phyloP scores from a whole-genome alignment of 768 basidiomycete genomes.

The Clavaria fumosa region DNA sequence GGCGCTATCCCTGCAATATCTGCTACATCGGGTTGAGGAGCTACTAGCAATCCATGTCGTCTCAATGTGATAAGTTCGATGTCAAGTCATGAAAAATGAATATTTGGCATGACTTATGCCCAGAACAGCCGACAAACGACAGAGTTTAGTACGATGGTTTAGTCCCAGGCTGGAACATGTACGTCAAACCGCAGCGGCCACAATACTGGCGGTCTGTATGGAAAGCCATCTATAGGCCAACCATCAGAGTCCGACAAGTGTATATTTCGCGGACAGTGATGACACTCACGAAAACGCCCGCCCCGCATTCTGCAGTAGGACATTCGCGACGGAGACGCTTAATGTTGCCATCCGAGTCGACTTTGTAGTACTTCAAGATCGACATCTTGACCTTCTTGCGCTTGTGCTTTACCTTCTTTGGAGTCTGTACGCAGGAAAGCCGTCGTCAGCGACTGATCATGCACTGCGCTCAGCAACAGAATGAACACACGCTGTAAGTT shows the following conservation, averaged over 20 bases:
- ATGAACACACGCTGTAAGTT: slow-evolving; percentile 78
- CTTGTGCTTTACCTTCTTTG: slow-evolving; percentile 99
- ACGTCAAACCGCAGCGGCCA: slow-evolving; percentile 85
- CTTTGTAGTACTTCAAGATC: slow-evolving; percentile 99
- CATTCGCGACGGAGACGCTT: slow-evolving; percentile 98
- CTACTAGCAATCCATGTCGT: too few relatives aligned
- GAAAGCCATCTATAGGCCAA: slow-evolving; percentile 74
- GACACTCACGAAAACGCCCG: slow-evolving; percentile 63
- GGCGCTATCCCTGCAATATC: too few relatives aligned
- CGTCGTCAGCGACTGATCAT: slow-evolving; percentile 1
- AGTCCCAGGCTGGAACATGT: slow-evolving; percentile 68
- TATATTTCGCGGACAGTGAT: too few relatives aligned
- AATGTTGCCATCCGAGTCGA: slow-evolving; percentile 98
- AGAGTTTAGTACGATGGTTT: too few relatives aligned
- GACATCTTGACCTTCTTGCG: slow-evolving; percentile 99
- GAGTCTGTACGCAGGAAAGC: slow-evolving; percentile 39
- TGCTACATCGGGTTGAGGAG: too few relatives aligned
- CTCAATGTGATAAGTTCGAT: too few relatives aligned
- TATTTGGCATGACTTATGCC: too few relatives aligned
- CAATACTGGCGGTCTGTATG: slow-evolving; percentile 98
- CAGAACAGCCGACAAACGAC: too few relatives aligned
- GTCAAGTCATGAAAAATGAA: too few relatives aligned
- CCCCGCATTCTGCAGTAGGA: slow-evolving; percentile 69
- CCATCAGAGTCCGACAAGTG: too few relatives aligned
- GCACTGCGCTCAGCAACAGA: not conserved